Percentiles rank a stretch among this genome's conserved stretches.
Conservation (phyloP, 768 basidiomycete species). For the Podaxis rugospora region DNA sequence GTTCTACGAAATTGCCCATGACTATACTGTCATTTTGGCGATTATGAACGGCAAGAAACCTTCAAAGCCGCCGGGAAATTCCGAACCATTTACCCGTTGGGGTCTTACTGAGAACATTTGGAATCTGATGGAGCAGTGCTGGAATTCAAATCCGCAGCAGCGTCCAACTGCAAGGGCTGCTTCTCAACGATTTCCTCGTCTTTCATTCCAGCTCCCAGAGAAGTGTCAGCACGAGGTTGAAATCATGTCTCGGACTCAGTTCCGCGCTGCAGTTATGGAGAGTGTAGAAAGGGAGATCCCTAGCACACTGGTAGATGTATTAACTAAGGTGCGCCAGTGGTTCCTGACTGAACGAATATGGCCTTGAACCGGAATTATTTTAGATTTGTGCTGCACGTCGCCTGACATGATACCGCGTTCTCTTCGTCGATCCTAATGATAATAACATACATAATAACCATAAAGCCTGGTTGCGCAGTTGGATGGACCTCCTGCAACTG, state of each 20-base stretch:
- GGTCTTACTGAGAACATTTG: conserved; percentile 18
- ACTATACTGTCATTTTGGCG: conserved; percentile 19
- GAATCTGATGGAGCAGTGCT: conserved; percentile 20
- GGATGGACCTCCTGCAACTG: no score
- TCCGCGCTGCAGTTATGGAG: not conserved
- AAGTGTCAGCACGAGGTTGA: not conserved
- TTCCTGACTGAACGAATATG: not conserved
- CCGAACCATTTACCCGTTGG: conserved; percentile 10
- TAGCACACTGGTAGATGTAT: not conserved
- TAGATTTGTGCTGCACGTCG: not conserved
- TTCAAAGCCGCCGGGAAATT: conserved; percentile 15
- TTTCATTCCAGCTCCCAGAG: no score
- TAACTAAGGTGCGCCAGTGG: not conserved
- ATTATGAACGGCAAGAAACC: conserved; percentile 18
- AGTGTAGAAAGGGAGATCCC: not conserved
- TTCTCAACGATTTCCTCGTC: not conserved
- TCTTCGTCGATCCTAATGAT: no score
- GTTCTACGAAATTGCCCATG: conserved; percentile 19
- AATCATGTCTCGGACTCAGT: not conserved
- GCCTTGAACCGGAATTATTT: not conserved
- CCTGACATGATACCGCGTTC: not conserved
- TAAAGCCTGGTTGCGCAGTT: no score
- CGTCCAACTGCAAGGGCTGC: conserved; percentile 15
- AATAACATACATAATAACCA: no score
- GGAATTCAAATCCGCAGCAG: conserved; percentile 15